phyloP scores from a whole-genome alignment of 192 early-diverging fungal species.

The Umbelopsis isabellina region DNA sequence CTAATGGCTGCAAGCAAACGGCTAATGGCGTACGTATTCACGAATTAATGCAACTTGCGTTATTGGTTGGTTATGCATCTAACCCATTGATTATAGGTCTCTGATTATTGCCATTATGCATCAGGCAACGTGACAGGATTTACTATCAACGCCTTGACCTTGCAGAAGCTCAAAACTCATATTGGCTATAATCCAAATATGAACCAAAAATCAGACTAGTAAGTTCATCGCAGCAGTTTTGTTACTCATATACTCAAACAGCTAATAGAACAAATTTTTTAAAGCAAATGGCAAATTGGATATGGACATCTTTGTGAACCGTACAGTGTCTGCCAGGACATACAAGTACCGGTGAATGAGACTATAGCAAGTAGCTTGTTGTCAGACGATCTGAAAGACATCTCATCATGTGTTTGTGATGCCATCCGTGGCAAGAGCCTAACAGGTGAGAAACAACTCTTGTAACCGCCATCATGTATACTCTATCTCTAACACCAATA shows the following conservation, averaged over 20 bases:
- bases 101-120: constrained; percentile 4
- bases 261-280: neutral
- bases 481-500: neutral
- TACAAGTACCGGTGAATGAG: constrained; percentile 13
- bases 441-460: neutral
- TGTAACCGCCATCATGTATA: neutral
- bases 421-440: neutral
- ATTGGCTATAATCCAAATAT: constrained; percentile 12
- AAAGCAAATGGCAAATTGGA: constrained; percentile 1
- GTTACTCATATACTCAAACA: too few relatives aligned
- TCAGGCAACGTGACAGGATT: neutral
- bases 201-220: constrained; percentile 4
- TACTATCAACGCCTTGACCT: constrained; percentile 5
- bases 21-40: neutral
- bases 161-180: constrained; percentile 23
- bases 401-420: constrained; percentile 7
- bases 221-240: neutral
- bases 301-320: constrained; percentile 22
- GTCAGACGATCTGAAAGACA: neutral
- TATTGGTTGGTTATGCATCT: neutral
- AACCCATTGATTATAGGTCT: neutral
- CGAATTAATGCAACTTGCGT: neutral
- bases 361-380: neutral
- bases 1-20: constrained; percentile 20
- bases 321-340: neutral